Percentiles rank a stretch among this genome's conserved stretches.
Conservation (phyloP, 2,329 filamentous ascomycete species). For the Orbilia quercus region DNA sequence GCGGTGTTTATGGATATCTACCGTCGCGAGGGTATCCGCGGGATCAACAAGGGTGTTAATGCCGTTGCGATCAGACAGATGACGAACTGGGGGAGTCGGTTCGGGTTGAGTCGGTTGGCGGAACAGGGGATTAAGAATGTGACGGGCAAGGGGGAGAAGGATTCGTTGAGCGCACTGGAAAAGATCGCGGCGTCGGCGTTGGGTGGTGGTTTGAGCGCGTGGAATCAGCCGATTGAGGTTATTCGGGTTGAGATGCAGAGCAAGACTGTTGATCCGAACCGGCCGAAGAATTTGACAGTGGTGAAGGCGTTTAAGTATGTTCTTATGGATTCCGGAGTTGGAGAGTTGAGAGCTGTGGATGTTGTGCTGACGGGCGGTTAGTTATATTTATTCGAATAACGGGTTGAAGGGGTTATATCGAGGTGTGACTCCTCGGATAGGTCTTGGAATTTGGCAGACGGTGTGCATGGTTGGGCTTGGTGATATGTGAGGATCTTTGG, state of each 20-base stretch:
- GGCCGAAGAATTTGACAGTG: conserved; percentile 98
- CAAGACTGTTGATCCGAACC: conserved; percentile 97
- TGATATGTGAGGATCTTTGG: conserved; percentile 79
- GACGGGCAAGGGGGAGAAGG: conserved; percentile 80
- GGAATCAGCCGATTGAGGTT: conserved; percentile 99
- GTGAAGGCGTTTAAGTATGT: conserved; percentile 74
- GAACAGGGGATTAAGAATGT: conserved; percentile 84
- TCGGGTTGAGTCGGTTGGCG: conserved; percentile 90
- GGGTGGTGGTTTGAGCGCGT: conserved; percentile 93
- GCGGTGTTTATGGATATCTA: conserved; percentile 98
- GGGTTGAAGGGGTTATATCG: conserved; percentile 93
- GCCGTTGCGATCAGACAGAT: conserved; percentile 98
- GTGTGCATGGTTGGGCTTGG: conserved; percentile 99
- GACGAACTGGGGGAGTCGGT: conserved; percentile 98
- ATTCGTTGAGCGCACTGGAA: conserved; percentile 82
- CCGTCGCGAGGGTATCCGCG: conserved; percentile 88
- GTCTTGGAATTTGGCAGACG: conserved; percentile 97
- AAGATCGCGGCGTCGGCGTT: conserved; percentile 88
- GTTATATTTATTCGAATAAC: conserved; percentile 90
- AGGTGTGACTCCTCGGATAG: conserved; percentile 92
- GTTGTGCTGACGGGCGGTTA: conserved; percentile 63
- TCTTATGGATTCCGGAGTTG: background rate
- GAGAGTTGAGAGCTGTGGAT: conserved; percentile 38
- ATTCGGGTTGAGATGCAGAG: conserved; percentile 99
- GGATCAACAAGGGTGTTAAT: conserved; percentile 99